Base-by-base conservation (phyloP, 2,329 filamentous ascomycete species). In the Chrysosporium queenslandicum region DNA sequence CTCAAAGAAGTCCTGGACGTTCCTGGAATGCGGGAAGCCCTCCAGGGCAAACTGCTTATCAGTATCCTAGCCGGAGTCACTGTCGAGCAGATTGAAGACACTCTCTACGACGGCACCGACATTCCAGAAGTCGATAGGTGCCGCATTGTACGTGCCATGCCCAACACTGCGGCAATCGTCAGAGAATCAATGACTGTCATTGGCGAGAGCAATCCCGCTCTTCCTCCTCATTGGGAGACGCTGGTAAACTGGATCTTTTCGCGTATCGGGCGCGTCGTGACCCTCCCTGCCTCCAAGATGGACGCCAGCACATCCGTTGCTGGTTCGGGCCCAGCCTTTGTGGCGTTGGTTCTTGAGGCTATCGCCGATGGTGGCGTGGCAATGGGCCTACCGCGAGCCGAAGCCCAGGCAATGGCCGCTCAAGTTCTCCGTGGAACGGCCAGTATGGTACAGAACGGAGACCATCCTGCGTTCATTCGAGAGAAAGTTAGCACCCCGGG, bases 111-210 rank as follows among this genome's bases (percentile, higher is more conserved):
- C 56, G 69, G 71, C 58, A 66, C 71, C 14, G 80, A 67, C 74
- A 47, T 51, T 42, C 56, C 47, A 6, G 47, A 56, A 18, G 55
- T 58, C 30, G 59, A 68, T 49, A 40, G 65, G 59, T 70, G 66
- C 55, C 63, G 78, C 39, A 76, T 92, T 41, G 82, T 94, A 3
- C 77, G 87, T 29, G 87, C 85, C 51, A 88, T 94, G 80, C 87
- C 87, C 60, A 94, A 94, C 72, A 90, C 86, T 0, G 87, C 87
- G 9, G 82, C 83, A 23, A 77, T 86, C 46, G 84, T 94, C 53
- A 74, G 86, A 43, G 83, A 94, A 68, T 83, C 80, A 59, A 92
- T 92, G 86, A 91, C 84, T 3, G 81, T 92, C 50, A 84, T 94
- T 59, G 82, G 80, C 45, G 81, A 77, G 1, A 66, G 69, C 1